phyloP scores from a whole-genome alignment of 2,329 filamentous ascomycete genomes.

The Penicillium sp. region DNA sequence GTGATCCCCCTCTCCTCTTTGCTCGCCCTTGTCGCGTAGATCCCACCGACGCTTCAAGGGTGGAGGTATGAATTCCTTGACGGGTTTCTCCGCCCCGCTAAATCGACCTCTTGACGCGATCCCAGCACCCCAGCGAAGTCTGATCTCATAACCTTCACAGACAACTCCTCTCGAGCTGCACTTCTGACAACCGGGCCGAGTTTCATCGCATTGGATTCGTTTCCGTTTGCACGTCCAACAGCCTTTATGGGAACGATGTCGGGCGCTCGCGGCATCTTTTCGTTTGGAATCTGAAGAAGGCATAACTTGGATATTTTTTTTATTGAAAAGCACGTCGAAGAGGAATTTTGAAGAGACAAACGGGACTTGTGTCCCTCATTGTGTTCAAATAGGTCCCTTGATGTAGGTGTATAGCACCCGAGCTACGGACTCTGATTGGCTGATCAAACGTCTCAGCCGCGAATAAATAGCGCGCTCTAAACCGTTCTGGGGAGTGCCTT shows the following conservation, averaged over 20 bases:
- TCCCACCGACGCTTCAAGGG: conserved; percentile 29
- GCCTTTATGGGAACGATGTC: conserved; percentile 30
- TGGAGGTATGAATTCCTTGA: conserved; percentile 28
- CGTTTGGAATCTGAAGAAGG: conserved; percentile 14
- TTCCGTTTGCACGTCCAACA: conserved; percentile 32
- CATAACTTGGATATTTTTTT: conserved; percentile 14
- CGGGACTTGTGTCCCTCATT: conserved; percentile 8
- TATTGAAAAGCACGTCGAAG: conserved; percentile 3
- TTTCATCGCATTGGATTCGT: conserved; percentile 30
- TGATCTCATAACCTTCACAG: conserved; percentile 30
- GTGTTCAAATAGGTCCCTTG: conserved; percentile 22
- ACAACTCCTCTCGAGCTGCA: conserved; percentile 21
- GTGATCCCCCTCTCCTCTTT: conserved; percentile 7
- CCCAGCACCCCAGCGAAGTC: conserved; percentile 30
- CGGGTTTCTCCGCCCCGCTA: conserved; percentile 27
- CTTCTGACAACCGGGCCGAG: conserved; percentile 22
- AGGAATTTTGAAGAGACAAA: conserved; percentile 9
- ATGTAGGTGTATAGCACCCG: conserved; percentile 4
- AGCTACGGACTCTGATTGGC: conserved; percentile 24
- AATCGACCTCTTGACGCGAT: conserved; percentile 30
- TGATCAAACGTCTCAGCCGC: conserved; percentile 27
- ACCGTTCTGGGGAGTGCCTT: conserved; percentile 22
- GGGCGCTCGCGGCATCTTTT: conserved; percentile 16
- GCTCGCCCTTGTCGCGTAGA: conserved; percentile 19
- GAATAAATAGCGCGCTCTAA: conserved; percentile 26